Evolutionary conservation across 345 rosid genomes (phyloP), one percentile per base, ranked within the genome.

Genomic region (Salix koriyanagi): DNA sequence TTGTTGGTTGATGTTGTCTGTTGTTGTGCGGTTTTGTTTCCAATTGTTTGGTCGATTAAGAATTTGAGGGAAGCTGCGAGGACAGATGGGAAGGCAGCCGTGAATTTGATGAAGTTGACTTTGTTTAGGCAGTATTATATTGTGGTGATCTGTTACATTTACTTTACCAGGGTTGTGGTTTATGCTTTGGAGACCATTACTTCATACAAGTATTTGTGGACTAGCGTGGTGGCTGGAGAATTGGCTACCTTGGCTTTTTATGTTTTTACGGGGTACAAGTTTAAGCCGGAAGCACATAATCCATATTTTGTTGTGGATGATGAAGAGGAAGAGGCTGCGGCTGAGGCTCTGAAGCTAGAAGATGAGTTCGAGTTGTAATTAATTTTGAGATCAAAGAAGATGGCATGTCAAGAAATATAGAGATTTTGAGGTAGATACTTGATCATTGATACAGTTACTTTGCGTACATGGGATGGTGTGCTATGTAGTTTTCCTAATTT

Each of bases 311-410:
- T 87, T 48, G 85, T 96, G 54, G 99, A 93, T 72, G 99, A 96
- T 72, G 99, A 93, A 21, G 99, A 96, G 76, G 99, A 96, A 78
- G 99, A 96, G 84, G 99, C 98, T 73, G 99, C 98, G 7, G 97
- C 97, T 0, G 98, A 95, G 83, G 88, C 88, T 18, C 76, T 96
- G 85, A 96, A 92, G 93, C 93, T 93, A n/a, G 99, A 96, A 75
- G 98, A 96, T 23, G 98, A 96, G 87, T 93, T 96, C 69, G 97
- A 96, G 80, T 77, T 96, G 83, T 96, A 77, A 89, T 84, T 46
- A 77, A 89, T 67, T 75, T 44, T 7, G 69, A 23, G 67, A 44
- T 83, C 60, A 48, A 58, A 44, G 81, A n/a, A 68, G 78, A 64
- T 74, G 70, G 75, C 60, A 39, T 21, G 64, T 69, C 19, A n/a